A percentile compares a stretch with the other conserved stretches of the same genome.
Conservation (phyloP, 2,329 filamentous ascomycete genomes). For the Fusarium sp. region DNA sequence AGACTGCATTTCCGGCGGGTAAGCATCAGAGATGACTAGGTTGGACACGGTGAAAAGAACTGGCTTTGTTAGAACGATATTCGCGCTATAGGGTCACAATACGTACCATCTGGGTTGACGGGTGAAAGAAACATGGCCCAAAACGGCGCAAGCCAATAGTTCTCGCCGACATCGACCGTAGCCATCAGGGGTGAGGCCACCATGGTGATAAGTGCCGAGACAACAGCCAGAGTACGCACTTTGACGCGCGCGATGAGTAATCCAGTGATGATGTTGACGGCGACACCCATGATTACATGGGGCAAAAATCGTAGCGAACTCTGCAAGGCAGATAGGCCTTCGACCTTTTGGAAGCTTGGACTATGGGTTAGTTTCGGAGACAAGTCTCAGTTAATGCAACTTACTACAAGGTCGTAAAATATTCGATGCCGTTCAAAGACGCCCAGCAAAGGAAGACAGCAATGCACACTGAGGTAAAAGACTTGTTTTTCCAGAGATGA, state of each 20-base stretch:
- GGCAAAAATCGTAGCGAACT: conserved; percentile 61
- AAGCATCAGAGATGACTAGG: conserved; percentile 64
- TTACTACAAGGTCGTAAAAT: conserved; percentile 60
- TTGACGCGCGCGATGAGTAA: conserved; percentile 52
- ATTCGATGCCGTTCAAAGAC: conserved; percentile 58
- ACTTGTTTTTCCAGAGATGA: conserved; percentile 64
- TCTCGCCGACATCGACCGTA: conserved; percentile 55
- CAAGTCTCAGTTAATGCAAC: neutral
- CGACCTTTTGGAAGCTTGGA: conserved; percentile 59
- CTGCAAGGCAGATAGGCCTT: conserved; percentile 56
- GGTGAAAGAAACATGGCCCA: conserved; percentile 58
- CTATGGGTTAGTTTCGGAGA: conserved; percentile 6
- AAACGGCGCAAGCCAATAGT: conserved; percentile 61
- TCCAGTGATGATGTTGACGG: conserved; percentile 55
- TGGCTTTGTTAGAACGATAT: neutral
- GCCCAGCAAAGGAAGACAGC: conserved; percentile 60
- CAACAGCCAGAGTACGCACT: conserved; percentile 51
- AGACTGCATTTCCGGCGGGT: conserved; percentile 64
- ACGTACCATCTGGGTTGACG: conserved; percentile 54
- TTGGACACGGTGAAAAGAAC: conserved; percentile 67
- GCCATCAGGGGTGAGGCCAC: conserved; percentile 66
- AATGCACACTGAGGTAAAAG: conserved; percentile 66
- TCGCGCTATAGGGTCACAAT: fast-evolving
- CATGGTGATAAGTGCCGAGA: conserved; percentile 56
- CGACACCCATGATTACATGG: conserved; percentile 55